phyloP scores from a whole-genome alignment of 352 stramenopile species.

The Plasmopara viticola region DNA sequence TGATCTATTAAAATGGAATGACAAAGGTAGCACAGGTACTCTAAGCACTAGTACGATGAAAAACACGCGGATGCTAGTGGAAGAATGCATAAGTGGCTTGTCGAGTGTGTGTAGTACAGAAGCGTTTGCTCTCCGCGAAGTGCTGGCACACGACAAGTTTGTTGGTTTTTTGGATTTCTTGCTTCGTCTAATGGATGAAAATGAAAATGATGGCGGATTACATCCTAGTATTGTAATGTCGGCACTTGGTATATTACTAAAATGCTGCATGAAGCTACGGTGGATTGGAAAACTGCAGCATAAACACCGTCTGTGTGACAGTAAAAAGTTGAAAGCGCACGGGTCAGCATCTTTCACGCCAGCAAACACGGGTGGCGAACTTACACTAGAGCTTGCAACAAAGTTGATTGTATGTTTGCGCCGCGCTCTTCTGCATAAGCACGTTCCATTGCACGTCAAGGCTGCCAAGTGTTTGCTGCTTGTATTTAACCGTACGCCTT shows the following conservation, averaged over 20 bases:
- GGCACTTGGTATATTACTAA: conserved; percentile 59
- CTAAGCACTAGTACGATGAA: conserved; percentile 10
- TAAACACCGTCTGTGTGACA: conserved; percentile 3
- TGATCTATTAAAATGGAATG: conserved; percentile 37
- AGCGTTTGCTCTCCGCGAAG: conserved; percentile 41
- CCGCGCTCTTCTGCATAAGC: conserved; percentile 46
- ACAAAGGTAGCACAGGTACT: conserved; percentile 5
- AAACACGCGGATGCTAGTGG: conserved; percentile 61
- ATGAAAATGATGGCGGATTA: conserved; percentile 31
- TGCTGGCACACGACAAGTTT: conserved; percentile 36
- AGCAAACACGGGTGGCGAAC: conserved; percentile 13
- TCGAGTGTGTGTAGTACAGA: conserved; percentile 58
- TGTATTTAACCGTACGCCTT: conserved; percentile 43
- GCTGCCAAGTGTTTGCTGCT: conserved; percentile 66
- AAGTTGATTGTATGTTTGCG: conserved; percentile 45
- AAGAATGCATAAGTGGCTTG: conserved; percentile 75
- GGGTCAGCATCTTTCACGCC: conserved; percentile 10
- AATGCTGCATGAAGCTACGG: conserved; percentile 63
- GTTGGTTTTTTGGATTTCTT: conserved; percentile 56
- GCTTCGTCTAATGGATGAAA: conserved; percentile 22
- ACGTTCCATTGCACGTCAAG: conserved; percentile 51
- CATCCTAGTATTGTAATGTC: conserved; percentile 63
- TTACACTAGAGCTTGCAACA: conserved; percentile 36
- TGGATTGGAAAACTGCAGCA: conserved; percentile 30
- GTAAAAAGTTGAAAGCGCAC: conserved; percentile 4